Base-by-base conservation (phyloP, 495 filamentous ascomycete species). In the Hypoxylon fuscum region DNA sequence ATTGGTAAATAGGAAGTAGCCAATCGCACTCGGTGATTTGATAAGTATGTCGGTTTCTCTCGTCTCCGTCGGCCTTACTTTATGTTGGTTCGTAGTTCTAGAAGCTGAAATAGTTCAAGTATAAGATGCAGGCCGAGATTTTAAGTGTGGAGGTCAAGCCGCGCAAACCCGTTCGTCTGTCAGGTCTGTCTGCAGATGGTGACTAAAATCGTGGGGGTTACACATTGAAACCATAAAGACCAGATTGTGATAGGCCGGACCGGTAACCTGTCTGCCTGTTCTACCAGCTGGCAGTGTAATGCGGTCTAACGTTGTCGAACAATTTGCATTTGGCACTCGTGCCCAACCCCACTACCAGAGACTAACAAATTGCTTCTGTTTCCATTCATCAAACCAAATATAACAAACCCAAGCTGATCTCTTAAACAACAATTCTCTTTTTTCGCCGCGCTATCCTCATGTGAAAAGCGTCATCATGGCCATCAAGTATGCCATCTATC, bases 391-490 rank as follows among this genome's bases (percentile, higher is more conserved):
- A 48, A 34, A 48, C 38, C 20, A 10, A 50, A 50, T 21, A 52
- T 34, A 29, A 67, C 47, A 51, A 57, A 37, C 53, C 25, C 59
- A n/a, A 55, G 45, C 47, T 37, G 34, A 40, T n/a, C 38, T 20
- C 27, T 12, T 15, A 49, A 32, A 53, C 52, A 1, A 21, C 31
- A 25, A 17, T 53, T 25, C 40, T 58, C 47, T 17, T 61, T 42
- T 71, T 58, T 17, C 50, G 23, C 43, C 29, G 40, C 41, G 51
- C 45, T 44, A 66, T 60, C 55, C 43, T 70, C 60, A 76, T 72
- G 77, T 72, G 59, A 71, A 65, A 21, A 40, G 37, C 65, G 59
- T 72, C 72, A 76, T 48, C 62, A 81, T 82, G 78, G 77, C 78
- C 45, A 80, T 81, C 67, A 75, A 80, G 77, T 81, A 77, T 53